These are phyloP conservation scores for Starmerella vaccinii DNA, from an alignment of 805 yeast species.

Conservation along the genomic window DNA sequence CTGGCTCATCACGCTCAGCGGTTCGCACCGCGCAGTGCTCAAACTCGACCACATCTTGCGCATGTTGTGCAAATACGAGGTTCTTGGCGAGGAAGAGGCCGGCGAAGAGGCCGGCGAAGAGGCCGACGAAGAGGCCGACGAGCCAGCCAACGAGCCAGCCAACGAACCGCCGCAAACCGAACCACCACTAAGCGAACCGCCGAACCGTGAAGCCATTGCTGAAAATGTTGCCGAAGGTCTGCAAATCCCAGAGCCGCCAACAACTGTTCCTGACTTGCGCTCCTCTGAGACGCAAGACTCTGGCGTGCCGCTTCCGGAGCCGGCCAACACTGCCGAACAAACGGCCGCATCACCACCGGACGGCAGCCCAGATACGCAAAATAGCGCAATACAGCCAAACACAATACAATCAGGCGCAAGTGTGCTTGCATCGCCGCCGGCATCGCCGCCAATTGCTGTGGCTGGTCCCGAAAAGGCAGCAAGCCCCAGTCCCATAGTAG, in stretches of 20 bases:
- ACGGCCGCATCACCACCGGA: too few species aligned
- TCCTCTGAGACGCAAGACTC: too few species aligned
- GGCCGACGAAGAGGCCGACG: too few species aligned
- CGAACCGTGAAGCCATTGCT: too few species aligned
- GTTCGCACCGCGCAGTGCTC: constrained; percentile 9
- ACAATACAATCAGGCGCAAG: not conserved
- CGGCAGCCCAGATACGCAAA: not conserved
- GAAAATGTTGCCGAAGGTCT: too few species aligned
- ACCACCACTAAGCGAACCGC: too few species aligned
- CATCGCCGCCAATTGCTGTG: not conserved
- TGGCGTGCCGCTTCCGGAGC: too few species aligned
- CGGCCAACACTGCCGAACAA: too few species aligned
- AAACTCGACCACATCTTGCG: constrained; percentile 19
- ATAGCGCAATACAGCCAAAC: not conserved
- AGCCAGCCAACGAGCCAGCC: too few species aligned
- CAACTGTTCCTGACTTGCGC: too few species aligned
- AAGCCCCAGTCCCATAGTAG: not conserved
- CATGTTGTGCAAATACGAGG: constrained; percentile 19
- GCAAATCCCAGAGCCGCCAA: too few species aligned
- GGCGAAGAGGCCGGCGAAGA: not conserved
- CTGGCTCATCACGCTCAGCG: constrained; percentile 23
- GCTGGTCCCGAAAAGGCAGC: not conserved
- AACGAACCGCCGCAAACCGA: too few species aligned
- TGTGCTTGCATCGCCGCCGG: constrained; percentile 1
- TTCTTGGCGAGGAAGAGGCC: not conserved